phyloP scores from a whole-genome alignment of 306 rosid genomes.

The Cucumis melo region DNA sequence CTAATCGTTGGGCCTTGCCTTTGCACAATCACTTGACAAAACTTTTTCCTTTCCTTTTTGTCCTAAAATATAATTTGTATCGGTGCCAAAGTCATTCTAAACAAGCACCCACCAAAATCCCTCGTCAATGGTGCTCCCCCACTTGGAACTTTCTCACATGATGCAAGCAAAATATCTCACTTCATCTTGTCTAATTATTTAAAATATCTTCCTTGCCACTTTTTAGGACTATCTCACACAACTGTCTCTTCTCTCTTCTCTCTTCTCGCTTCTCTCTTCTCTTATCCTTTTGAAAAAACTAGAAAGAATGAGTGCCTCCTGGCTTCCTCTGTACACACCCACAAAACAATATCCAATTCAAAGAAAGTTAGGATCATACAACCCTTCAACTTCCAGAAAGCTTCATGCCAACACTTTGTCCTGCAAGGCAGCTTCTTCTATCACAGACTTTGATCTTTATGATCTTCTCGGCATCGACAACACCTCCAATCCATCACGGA shows the following conservation, averaged over 20 bases:
- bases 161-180: neutral
- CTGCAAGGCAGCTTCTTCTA: conserved; percentile 35
- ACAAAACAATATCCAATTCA: neutral
- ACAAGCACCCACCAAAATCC: neutral
- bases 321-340: conserved; percentile 9
- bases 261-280: neutral
- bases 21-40: no score
- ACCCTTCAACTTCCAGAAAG: neutral
- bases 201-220: neutral
- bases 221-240: no score
- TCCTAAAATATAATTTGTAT: no score
- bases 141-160: neutral
- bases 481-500: conserved; percentile 48
- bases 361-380: neutral
- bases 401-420: conserved; percentile 3
- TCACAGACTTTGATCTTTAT: conserved; percentile 58
- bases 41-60: no score
- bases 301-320: conserved; percentile 11
- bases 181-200: neutral
- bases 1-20: no score
- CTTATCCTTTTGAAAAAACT: neutral
- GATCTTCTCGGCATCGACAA: conserved; percentile 77
- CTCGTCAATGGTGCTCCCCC: neutral
- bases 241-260: neutral
- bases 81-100: no score